phyloP scores from a whole-genome alignment of 1,139 yeast genomes.

The Wickerhamomyces sp. region DNA sequence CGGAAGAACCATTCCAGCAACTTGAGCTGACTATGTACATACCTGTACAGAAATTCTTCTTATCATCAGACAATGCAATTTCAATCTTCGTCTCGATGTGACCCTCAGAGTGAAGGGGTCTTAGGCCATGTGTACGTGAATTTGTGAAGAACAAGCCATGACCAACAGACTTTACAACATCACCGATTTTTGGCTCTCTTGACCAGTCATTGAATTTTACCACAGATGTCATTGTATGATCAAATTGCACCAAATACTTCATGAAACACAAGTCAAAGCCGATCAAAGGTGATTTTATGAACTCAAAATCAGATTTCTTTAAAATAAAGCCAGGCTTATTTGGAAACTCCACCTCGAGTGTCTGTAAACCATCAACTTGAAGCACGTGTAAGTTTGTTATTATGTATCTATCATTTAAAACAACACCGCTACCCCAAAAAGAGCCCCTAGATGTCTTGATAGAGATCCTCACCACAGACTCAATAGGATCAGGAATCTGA shows the following conservation, averaged over 20 bases:
- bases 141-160: slow-evolving; percentile 46
- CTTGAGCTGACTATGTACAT: slow-evolving; percentile 52
- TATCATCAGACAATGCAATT: slow-evolving; percentile 34
- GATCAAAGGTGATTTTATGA: slow-evolving; percentile 27
- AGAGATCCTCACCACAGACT: slow-evolving; percentile 22
- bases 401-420: slow-evolving; percentile 29
- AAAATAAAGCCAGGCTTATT: slow-evolving; percentile 5
- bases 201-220: slow-evolving; percentile 4
- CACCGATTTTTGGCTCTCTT: slow-evolving; percentile 25
- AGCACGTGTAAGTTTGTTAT: slow-evolving; percentile 44
- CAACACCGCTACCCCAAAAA: slow-evolving; percentile 45
- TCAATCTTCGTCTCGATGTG: slow-evolving; percentile 19
- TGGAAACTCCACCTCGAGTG: slow-evolving; percentile 9
- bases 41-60: slow-evolving; percentile 28
- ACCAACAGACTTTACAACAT: slow-evolving; percentile 44
- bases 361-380: slow-evolving; percentile 9
- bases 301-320: slow-evolving; percentile 14
- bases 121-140: slow-evolving; percentile 2
- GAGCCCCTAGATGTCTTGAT: slow-evolving; percentile 19
- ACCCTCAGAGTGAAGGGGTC: slow-evolving; percentile 20
- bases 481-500: slow-evolving; percentile 12
- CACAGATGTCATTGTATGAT: slow-evolving; percentile 9
- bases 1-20: slow-evolving; percentile 78
- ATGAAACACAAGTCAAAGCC: slow-evolving; percentile 38
- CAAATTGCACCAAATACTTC: slow-evolving; percentile 16